Evolutionary conservation across 352 stramenopile genomes (phyloP).

Genomic region (Globisporangium spiculum): DNA sequence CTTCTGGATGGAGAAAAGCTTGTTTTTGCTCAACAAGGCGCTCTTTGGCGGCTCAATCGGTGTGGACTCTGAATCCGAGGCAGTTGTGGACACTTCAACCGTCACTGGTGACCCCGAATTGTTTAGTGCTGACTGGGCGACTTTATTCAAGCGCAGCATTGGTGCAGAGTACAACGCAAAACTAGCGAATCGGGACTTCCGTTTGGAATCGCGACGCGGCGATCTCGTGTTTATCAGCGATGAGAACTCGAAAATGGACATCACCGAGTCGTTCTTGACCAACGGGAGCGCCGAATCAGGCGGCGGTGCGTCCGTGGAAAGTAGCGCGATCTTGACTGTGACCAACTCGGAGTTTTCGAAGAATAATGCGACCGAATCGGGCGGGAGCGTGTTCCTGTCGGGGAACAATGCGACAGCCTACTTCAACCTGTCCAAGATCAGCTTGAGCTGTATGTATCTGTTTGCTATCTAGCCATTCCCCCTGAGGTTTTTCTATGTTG

Average conservation of each 20-base stretch:
- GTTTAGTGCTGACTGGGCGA: conserved; percentile 19
- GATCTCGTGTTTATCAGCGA: conserved; percentile 36
- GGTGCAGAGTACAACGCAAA: conserved; percentile 21
- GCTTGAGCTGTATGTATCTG: conserved; percentile 31
- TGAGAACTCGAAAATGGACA: conserved; percentile 17
- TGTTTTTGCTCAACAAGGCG: conserved; percentile 36
- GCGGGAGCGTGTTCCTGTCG: conserved; percentile 43
- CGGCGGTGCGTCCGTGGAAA: conserved; percentile 36
- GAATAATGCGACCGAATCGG: conserved; percentile 43
- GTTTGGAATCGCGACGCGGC: conserved; percentile 21
- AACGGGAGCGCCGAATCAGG: conserved; percentile 44
- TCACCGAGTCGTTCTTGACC: conserved; percentile 27
- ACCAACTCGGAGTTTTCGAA: conserved; percentile 25
- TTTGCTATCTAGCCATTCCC: neutral
- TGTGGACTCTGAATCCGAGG: conserved; percentile 18
- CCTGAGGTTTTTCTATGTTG: neutral
- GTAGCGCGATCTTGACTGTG: conserved; percentile 25
- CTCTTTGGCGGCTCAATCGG: conserved; percentile 28
- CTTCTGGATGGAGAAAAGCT: conserved; percentile 20
- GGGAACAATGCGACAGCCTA: conserved; percentile 21
- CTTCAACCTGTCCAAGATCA: conserved; percentile 29
- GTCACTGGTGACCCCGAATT: conserved; percentile 25
- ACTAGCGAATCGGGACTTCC: conserved; percentile 10
- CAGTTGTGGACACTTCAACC: conserved; percentile 15
- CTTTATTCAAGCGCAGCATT: conserved; percentile 20